These are phyloP conservation scores for Aureobasidium sp. DNA, from an alignment of 2,329 filamentous ascomycete species.

Conservation along the genomic window DNA sequence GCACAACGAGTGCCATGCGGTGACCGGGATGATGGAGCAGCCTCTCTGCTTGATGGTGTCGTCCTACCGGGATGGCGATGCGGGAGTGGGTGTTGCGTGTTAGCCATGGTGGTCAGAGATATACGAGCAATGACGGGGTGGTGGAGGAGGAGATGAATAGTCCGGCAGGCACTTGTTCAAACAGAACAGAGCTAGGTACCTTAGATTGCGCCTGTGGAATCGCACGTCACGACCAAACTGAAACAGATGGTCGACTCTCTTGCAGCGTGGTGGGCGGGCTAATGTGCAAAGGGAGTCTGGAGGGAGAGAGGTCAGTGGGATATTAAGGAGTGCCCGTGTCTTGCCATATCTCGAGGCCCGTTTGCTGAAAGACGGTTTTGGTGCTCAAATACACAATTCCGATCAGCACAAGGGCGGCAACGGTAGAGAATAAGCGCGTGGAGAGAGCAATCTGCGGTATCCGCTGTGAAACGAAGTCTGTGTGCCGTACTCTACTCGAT, in stretches of 20 bases:
- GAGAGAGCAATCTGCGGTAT: conserved; percentile 1
- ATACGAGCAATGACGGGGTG: neutral
- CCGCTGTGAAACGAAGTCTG: conserved; percentile 1
- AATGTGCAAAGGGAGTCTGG: conserved; percentile 1
- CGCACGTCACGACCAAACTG: neutral
- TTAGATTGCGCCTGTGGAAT: neutral
- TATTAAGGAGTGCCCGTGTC: conserved; percentile 1
- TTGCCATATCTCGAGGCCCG: neutral
- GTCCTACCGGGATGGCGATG: neutral
- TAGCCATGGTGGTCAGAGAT: neutral
- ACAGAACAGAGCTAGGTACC: neutral
- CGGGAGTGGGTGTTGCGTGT: neutral
- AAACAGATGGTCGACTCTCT: conserved; percentile 4
- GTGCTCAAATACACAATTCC: neutral
- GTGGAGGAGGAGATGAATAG: neutral
- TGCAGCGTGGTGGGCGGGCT: conserved; percentile 5
- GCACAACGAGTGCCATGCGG: neutral
- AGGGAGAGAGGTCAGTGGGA: neutral
- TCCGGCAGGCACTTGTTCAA: neutral
- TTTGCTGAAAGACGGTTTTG: conserved; percentile 2
- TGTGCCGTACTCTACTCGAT: neutral
- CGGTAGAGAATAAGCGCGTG: neutral
- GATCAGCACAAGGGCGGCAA: neutral
- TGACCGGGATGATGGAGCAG: neutral
- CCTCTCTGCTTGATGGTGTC: neutral